Conservation (phyloP, 345 rosid genomes). For the Hibiscus trionum region DNA sequence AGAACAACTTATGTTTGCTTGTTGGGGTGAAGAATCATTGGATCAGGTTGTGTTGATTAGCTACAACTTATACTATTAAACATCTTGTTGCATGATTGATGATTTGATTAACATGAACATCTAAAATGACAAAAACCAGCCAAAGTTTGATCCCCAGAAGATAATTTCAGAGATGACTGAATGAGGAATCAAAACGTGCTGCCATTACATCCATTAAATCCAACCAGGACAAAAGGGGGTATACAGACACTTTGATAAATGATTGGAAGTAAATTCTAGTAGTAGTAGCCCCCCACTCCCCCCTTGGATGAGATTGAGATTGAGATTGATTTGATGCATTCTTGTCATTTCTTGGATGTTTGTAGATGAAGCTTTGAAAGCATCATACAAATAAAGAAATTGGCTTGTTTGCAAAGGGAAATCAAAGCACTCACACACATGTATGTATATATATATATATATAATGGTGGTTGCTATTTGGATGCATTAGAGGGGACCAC, state of each 20-base stretch:
- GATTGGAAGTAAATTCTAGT: conserved; percentile 20
- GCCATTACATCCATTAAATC: conserved; percentile 15
- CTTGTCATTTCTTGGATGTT: conserved; percentile 13
- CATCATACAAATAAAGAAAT: conserved; percentile 17
- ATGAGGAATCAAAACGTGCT: conserved; percentile 14
- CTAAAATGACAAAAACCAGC: not conserved
- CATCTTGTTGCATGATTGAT: not conserved
- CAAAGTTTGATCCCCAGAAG: not conserved
- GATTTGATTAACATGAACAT: conserved; percentile 1
- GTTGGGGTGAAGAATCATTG: not conserved
- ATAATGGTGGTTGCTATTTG: conserved; percentile 22
- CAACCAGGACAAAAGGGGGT: not conserved
- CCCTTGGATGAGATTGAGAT: conserved; percentile 14
- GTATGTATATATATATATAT: not conserved
- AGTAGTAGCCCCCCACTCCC: not conserved
- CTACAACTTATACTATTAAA: no score
- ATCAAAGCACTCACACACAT: not conserved
- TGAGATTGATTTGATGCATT: conserved; percentile 24
- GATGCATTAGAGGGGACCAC: conserved; percentile 27
- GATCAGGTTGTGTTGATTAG: no score
- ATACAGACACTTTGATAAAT: conserved; percentile 8
- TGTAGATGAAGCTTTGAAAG: conserved; percentile 5
- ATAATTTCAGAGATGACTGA: conserved; percentile 2
- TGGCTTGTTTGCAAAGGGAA: conserved; percentile 17
- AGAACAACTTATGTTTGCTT: not conserved